phyloP scores from a whole-genome alignment of 805 yeast species.

The Sugiyamaella americana region DNA sequence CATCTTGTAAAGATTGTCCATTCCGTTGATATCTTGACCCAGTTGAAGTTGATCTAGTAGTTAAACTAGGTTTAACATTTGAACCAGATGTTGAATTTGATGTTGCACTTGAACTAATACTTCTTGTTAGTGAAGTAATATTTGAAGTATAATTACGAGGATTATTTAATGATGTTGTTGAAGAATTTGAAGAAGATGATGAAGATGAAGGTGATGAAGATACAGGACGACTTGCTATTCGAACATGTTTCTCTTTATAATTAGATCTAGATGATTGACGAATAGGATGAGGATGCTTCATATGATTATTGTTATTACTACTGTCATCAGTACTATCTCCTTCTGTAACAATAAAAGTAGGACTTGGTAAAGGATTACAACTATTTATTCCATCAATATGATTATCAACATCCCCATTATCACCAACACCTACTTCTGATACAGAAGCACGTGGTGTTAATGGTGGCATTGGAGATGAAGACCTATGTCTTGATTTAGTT shows the following conservation, averaged over 20 bases:
- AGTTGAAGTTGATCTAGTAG: not conserved
- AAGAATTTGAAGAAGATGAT: not conserved
- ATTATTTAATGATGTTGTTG: not conserved
- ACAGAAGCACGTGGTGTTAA: not conserved
- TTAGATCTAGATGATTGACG: too few species aligned
- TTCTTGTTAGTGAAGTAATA: not conserved
- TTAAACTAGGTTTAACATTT: not conserved
- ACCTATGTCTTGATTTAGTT: too few species aligned
- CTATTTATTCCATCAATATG: too few species aligned
- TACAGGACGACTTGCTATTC: too few species aligned
- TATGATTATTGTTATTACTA: too few species aligned
- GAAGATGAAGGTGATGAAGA: too few species aligned
- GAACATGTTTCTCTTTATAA: too few species aligned
- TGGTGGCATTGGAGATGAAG: not conserved
- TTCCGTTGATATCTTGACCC: not conserved
- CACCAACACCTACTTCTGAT: not conserved
- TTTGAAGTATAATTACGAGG: not conserved
- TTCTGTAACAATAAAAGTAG: too few species aligned
- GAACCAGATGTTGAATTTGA: not conserved
- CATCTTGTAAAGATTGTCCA: not conserved
- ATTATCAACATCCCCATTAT: too few species aligned
- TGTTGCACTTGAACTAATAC: not conserved
- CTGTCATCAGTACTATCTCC: too few species aligned
- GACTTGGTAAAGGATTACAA: too few species aligned
- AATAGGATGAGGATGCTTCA: too few species aligned